A percentile compares a stretch with the other conserved stretches of the same genome.
Evolutionary conservation across 2,329 filamentous ascomycete species (phyloP).

Genomic region (Fusarium veterinarium): DNA sequence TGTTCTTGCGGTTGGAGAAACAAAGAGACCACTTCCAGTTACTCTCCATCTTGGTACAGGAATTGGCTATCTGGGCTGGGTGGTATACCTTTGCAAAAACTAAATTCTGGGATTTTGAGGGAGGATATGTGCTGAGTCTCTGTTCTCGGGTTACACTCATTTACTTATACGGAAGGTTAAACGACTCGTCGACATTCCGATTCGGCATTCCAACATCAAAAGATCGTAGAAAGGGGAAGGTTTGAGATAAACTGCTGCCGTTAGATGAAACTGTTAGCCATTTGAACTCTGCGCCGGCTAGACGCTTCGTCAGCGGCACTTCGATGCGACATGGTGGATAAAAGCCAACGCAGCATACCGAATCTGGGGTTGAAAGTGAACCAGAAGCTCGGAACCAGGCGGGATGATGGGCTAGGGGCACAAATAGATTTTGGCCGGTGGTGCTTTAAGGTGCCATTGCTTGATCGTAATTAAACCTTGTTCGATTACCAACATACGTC

Average conservation of each 20-base stretch:
- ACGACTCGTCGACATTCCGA: fast-evolving
- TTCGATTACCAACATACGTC: neutral
- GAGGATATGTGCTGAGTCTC: no score
- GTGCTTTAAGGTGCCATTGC: neutral
- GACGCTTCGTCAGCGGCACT: neutral
- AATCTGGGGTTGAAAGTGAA: neutral
- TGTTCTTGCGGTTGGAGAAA: neutral
- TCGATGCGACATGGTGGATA: neutral
- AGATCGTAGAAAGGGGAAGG: no score
- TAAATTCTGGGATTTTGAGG: neutral
- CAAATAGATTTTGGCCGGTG: neutral
- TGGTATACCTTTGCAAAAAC: neutral
- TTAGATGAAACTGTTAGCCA: neutral
- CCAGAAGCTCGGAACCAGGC: neutral
- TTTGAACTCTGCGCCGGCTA: neutral
- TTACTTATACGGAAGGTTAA: neutral
- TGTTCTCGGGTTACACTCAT: neutral
- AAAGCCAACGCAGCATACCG: neutral
- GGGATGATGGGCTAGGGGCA: neutral
- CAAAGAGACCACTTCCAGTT: neutral
- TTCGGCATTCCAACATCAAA: no score
- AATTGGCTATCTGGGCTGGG: neutral
- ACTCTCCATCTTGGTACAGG: neutral
- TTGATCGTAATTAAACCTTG: conserved; percentile 2
- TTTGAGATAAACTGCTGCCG: neutral